Evolutionary conservation across 805 yeast genomes (phyloP).

Genomic region (Suhomyces emberorum): DNA sequence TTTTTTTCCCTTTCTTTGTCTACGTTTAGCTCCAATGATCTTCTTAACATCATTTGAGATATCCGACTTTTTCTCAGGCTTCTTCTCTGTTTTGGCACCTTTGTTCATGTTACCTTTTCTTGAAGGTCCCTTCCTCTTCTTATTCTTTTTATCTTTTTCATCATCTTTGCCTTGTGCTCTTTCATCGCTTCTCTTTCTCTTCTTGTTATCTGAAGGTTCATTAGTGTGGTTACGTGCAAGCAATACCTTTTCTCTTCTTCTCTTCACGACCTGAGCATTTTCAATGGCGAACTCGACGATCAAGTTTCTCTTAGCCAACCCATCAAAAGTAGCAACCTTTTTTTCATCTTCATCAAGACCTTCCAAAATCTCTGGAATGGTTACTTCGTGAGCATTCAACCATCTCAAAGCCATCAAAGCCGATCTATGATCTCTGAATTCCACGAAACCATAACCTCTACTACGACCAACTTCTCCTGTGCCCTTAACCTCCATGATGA

Average conservation of each 20-base stretch:
- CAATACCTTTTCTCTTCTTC: conserved; percentile 71
- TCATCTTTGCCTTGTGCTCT: conserved; percentile 15
- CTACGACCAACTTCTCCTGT: conserved; percentile 84
- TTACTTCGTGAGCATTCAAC: conserved; percentile 90
- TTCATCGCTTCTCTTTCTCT: conserved; percentile 22
- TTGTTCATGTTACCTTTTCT: conserved; percentile 47
- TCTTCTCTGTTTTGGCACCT: conserved; percentile 15
- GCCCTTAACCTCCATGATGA: conserved; percentile 88
- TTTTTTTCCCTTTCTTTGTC: conserved; percentile 51
- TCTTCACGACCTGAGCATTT: conserved; percentile 87
- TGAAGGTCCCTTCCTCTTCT: conserved; percentile 27
- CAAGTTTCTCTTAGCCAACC: conserved; percentile 62
- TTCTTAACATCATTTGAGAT: conserved; percentile 56
- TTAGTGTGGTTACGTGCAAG: conserved; percentile 25
- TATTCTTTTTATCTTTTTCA: conserved; percentile 11
- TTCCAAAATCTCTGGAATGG: conserved; percentile 62
- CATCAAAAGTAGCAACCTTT: conserved; percentile 52
- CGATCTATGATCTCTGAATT: conserved; percentile 84
- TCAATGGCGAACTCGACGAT: conserved; percentile 96
- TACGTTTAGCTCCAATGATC: conserved; percentile 67
- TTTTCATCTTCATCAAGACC: conserved; percentile 71
- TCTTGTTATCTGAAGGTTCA: conserved; percentile 14
- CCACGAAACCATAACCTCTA: conserved; percentile 96
- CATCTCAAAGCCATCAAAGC: conserved; percentile 97
- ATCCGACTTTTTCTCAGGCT: conserved; percentile 25